These are phyloP conservation scores for Choanephora cucurbitarum DNA, from an alignment of 371 early-diverging fungal genomes.

Conservation along the genomic window DNA sequence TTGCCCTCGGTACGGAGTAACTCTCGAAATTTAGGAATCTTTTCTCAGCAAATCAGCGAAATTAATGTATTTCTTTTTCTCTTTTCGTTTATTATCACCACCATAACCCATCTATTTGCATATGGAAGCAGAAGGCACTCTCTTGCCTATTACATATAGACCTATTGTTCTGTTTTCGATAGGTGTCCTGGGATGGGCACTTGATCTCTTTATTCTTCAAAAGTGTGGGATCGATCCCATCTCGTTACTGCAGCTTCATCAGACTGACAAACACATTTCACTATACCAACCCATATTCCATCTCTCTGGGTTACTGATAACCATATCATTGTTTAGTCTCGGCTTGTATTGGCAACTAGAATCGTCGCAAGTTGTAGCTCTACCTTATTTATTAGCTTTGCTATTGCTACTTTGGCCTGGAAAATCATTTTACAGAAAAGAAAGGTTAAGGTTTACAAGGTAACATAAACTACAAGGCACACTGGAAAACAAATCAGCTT, in stretches of 20 bases:
- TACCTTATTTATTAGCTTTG: conserved; percentile 58
- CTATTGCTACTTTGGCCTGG: conserved; percentile 57
- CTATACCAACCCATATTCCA: conserved; percentile 47
- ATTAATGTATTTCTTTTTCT: too few relatives aligned
- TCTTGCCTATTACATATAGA: conserved; percentile 64
- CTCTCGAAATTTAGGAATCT: too few relatives aligned
- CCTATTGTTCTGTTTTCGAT: conserved; percentile 71
- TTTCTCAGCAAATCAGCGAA: too few relatives aligned
- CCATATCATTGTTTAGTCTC: conserved; percentile 38
- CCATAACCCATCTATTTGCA: background rate
- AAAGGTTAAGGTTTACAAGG: conserved; percentile 67
- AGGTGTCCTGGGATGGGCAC: conserved; percentile 80
- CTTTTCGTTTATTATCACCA: too few relatives aligned
- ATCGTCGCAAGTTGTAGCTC: conserved; percentile 41
- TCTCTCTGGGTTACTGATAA: conserved; percentile 41
- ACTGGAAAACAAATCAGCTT: too few relatives aligned
- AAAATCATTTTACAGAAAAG: conserved; percentile 56
- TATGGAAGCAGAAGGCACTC: conserved; percentile 25
- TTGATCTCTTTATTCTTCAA: conserved; percentile 67
- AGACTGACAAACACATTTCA: conserved; percentile 35
- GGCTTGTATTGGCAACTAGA: conserved; percentile 10
- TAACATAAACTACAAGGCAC: conserved; percentile 23
- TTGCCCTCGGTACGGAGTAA: too few relatives aligned
- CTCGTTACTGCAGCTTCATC: conserved; percentile 54
- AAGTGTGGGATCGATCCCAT: conserved; percentile 61